These are phyloP conservation scores for Cladosporium sp. DNA, from an alignment of 2,329 filamentous ascomycete species.

Conservation along the genomic window DNA sequence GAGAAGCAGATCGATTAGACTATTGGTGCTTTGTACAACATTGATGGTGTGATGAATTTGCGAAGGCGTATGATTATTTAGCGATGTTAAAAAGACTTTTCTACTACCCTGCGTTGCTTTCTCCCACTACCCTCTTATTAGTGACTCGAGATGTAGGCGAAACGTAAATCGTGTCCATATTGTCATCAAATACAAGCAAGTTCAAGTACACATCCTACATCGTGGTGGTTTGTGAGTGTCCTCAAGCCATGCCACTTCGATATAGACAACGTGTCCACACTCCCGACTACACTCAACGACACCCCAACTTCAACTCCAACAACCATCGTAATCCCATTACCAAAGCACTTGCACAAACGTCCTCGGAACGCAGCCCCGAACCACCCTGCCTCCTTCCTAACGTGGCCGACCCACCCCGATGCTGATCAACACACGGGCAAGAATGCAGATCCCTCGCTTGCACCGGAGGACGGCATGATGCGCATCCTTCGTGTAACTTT, in stretches of 20 bases:
- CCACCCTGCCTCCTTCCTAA: background rate
- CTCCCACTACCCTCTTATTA: background rate
- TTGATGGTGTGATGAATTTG: conserved; percentile 23
- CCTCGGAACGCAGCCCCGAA: background rate
- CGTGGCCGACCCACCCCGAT: background rate
- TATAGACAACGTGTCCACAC: background rate
- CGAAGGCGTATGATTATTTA: conserved; percentile 37
- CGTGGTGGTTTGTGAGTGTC: background rate
- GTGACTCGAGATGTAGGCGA: background rate
- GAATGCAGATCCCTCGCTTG: background rate
- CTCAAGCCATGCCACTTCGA: background rate
- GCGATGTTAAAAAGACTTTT: conserved; percentile 32
- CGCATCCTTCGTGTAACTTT: background rate
- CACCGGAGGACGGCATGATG: background rate
- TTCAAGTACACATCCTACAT: too few relatives aligned
- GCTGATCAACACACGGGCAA: background rate
- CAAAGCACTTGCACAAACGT: background rate
- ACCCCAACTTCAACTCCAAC: background rate
- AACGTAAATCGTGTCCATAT: too few relatives aligned
- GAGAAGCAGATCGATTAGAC: conserved; percentile 14
- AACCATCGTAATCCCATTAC: background rate
- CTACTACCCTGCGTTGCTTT: background rate
- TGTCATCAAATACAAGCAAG: too few relatives aligned
- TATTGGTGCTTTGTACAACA: background rate
- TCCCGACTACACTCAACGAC: background rate